phyloP scores from a whole-genome alignment of 257 asterid species.

The Oldenlandia corymbosa region DNA sequence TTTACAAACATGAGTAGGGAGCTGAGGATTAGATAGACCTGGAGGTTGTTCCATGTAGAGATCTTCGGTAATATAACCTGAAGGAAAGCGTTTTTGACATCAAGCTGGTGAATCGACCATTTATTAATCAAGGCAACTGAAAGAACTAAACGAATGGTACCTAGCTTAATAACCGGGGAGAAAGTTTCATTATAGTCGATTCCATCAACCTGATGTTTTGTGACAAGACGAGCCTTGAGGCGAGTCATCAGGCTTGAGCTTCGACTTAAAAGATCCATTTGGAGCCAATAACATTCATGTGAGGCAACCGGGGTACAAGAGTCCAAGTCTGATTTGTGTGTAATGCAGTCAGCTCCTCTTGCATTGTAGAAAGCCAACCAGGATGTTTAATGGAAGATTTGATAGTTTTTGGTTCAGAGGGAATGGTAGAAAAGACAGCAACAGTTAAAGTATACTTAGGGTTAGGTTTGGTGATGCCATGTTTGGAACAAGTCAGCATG shows the following conservation, averaged over 20 bases:
- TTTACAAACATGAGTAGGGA: neutral
- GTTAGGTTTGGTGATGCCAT: too few relatives aligned
- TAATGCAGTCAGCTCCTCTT: neutral
- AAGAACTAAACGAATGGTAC: neutral
- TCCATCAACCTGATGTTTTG: slow-evolving; percentile 5
- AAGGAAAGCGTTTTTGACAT: neutral
- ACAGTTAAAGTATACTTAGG: neutral
- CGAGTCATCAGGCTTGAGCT: neutral
- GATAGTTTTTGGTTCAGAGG: neutral
- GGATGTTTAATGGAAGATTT: neutral
- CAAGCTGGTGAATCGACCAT: neutral
- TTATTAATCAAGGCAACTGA: neutral
- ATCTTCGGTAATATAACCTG: neutral
- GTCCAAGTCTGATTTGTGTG: neutral
- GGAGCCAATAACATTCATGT: too few relatives aligned
- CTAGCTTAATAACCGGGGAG: neutral
- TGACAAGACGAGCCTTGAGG: neutral
- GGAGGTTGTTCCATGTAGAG: slow-evolving; percentile 9
- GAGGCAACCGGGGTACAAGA: neutral
- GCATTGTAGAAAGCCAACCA: neutral
- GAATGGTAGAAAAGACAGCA: neutral
- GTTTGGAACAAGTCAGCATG: too few relatives aligned
- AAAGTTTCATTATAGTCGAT: slow-evolving; percentile 9
- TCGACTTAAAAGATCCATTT: too few relatives aligned
- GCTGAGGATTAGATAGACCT: neutral